Conservation (phyloP, 2,329 filamentous ascomycete species). For the Venturiaceae sp. region DNA sequence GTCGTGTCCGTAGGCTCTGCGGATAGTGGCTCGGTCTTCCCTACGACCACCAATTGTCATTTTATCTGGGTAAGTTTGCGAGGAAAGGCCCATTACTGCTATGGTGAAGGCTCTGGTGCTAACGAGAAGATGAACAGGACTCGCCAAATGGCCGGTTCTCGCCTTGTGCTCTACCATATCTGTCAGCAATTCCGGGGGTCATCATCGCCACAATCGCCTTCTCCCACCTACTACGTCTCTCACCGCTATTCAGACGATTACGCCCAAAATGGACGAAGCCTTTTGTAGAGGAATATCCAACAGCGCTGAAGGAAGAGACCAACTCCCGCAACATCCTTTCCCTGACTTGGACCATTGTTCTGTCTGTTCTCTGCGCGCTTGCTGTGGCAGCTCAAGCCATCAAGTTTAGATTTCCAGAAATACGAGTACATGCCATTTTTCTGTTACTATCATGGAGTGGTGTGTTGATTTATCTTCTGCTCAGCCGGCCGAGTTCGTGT, state of each 20-base stretch:
- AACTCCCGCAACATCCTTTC: constrained; percentile 20
- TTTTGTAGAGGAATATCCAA: constrained; percentile 39
- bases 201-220: constrained; percentile 18
- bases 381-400: constrained; percentile 19
- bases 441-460: background rate
- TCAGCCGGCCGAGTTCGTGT: constrained; percentile 30
- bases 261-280: constrained; percentile 41
- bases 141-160: constrained; percentile 25
- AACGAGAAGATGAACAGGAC: constrained; percentile 17
- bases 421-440: constrained; percentile 8
- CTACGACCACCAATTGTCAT: background rate
- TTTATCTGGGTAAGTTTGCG: background rate
- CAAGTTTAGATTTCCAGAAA: constrained; percentile 16
- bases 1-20: background rate
- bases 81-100: no score
- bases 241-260: constrained; percentile 11
- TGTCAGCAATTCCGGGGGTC: constrained; percentile 19
- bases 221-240: constrained; percentile 16
- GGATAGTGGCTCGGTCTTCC: background rate
- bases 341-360: constrained; percentile 18
- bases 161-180: constrained; percentile 23
- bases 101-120: no score
- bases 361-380: constrained; percentile 18
- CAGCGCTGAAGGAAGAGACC: constrained; percentile 15
- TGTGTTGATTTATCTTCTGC: constrained; percentile 21